phyloP scores from a whole-genome alignment of 306 rosid genomes.

The Prunus salicina region DNA sequence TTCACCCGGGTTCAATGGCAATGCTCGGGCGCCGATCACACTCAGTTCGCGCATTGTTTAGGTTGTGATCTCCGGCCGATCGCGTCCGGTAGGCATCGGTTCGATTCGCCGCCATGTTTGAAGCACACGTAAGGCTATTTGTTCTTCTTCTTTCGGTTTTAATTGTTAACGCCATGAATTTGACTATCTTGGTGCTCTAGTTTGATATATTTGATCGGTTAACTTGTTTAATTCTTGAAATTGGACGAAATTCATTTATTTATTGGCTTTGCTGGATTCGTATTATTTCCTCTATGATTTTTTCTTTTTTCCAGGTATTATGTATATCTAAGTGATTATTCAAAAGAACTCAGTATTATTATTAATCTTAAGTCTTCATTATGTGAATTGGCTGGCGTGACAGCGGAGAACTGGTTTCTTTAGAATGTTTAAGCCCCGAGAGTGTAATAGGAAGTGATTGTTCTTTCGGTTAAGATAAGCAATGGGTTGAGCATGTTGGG shows the following conservation, averaged over 20 bases:
- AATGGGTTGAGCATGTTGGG: not conserved
- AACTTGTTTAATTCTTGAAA: not conserved
- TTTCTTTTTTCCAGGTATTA: not conserved
- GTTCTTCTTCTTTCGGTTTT: not conserved
- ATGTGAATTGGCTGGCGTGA: not conserved
- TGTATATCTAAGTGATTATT: not conserved
- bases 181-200: not conserved
- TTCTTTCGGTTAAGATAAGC: not conserved
- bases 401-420: not conserved
- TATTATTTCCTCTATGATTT: not conserved
- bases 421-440: not conserved
- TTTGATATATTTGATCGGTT: not conserved
- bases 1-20: conserved; percentile 16
- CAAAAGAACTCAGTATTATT: not conserved
- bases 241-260: not conserved
- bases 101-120: conserved; percentile 73
- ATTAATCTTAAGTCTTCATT: not conserved
- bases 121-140: conserved; percentile 75
- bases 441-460: not conserved
- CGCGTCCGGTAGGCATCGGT: conserved; percentile 19
- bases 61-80: conserved; percentile 11
- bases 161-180: not conserved
- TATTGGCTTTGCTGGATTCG: not conserved
- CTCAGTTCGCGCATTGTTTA: conserved; percentile 24
- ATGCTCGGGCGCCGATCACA: conserved; percentile 24